These are phyloP conservation scores for Ophioceras dolichostomum DNA, from an alignment of 2,329 filamentous ascomycete species.

Conservation along the genomic window DNA sequence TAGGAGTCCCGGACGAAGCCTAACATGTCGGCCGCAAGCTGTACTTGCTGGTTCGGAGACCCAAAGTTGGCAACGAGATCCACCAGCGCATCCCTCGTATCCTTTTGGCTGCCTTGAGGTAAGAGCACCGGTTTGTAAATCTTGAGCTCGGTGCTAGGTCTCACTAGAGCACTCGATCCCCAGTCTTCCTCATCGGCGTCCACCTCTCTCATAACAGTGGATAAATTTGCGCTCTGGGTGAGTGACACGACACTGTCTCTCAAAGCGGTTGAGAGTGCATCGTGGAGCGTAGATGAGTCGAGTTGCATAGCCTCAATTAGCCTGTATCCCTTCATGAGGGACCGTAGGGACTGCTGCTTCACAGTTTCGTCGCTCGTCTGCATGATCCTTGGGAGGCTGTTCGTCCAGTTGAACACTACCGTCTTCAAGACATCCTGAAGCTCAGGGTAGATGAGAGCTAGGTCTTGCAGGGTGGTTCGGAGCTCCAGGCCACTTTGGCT, in stretches of 20 bases:
- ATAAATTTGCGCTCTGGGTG: background rate
- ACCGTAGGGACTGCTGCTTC: constrained; percentile 60
- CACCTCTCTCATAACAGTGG: constrained; percentile 7
- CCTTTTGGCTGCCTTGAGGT: constrained; percentile 51
- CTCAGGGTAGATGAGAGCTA: constrained; percentile 40
- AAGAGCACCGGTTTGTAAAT: constrained; percentile 51
- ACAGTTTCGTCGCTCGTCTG: constrained; percentile 70
- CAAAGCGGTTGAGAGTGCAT: constrained; percentile 54
- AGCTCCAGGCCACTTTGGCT: constrained; percentile 13
- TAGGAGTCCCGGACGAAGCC: constrained; percentile 46
- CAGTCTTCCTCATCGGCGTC: constrained; percentile 18
- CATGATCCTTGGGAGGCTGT: constrained; percentile 69
- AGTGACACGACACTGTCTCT: constrained; percentile 56
- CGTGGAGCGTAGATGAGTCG: constrained; percentile 53
- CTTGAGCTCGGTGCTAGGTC: constrained; percentile 8
- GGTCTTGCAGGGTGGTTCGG: constrained; percentile 28
- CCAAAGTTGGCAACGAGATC: constrained; percentile 45
- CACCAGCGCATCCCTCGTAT: constrained; percentile 43
- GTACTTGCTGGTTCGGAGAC: constrained; percentile 43
- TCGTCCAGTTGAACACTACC: constrained; percentile 69
- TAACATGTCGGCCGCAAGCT: constrained; percentile 53
- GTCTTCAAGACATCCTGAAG: constrained; percentile 47
- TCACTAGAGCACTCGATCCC: constrained; percentile 15
- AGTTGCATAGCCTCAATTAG: constrained; percentile 51
- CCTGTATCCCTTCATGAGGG: constrained; percentile 62